Evolutionary conservation across 1,139 yeast genomes (phyloP), one percentile per base, ranked within the genome.

Genomic region (Scheffersomyces illinoinensis): DNA sequence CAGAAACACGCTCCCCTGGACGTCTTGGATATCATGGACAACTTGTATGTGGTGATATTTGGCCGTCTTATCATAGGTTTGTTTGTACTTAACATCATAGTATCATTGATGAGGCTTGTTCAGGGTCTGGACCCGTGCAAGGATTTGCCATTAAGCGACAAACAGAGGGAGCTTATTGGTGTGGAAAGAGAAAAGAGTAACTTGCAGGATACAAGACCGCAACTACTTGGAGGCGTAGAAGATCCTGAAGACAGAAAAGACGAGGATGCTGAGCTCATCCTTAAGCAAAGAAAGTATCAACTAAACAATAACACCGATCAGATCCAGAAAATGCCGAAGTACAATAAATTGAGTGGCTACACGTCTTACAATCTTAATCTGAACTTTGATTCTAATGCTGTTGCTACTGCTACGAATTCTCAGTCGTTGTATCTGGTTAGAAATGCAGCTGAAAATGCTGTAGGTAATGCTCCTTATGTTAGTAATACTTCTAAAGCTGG

Each of bases 101-200:
- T 68, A 7, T 65, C 76, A 4, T 52, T 63, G 26, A 58, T 67
- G 52, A 68, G 64, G 43, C 62, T 78, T 18, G 47, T 71, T 20
- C 69, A 69, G 59, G 73, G 76, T 1, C 76, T 71, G 55, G 84
- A 80, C 61, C 81, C 79, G 63, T 80, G 84, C 59, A 62, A 65
- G 52, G 84, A 80, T 63, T 71, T 81, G 56, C 83, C 84, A 1
- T 71, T 81, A 59, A 77, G 71, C 50, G 71, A 71, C 56, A 69
- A 66, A 47, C 85, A 81, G 63, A 64, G 84, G 52, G 61, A 64
- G 43, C 65, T 79, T 20, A 69, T 80, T 39, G 85, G 83, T 1
- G 68, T 79, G 33, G 50, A 53, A 48, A 61, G 56, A 5, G 50
- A 56, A 33, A 54, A 53, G 24, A n/a, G 53, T 18, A 52, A 47